Conservation (phyloP, 257 asterid species). For the Leonotis leonurus region DNA sequence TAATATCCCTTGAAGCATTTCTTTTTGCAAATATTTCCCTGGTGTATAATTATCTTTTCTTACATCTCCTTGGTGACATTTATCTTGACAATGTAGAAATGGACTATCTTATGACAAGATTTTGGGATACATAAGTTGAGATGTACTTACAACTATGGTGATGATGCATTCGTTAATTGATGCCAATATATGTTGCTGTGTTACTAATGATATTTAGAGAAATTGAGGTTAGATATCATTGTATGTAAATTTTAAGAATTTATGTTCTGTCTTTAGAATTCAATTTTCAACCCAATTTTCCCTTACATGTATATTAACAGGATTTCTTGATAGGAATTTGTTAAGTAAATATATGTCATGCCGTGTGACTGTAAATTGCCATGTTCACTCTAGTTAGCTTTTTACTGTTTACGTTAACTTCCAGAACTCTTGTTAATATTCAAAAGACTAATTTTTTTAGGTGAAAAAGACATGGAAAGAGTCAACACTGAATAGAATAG, state of each 20-base stretch:
- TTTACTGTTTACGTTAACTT: conserved; percentile 4
- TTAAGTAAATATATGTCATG: background rate
- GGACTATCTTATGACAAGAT: background rate
- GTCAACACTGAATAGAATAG: conserved; percentile 81
- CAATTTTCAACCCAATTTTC: background rate
- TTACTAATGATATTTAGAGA: background rate
- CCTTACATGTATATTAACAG: background rate
- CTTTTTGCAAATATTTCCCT: background rate
- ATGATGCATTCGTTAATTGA: background rate
- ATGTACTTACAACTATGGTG: conserved; percentile 1
- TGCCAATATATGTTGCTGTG: background rate
- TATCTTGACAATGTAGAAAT: conserved; percentile 3
- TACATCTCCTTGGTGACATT: background rate
- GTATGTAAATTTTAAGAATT: background rate
- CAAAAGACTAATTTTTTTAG: conserved; percentile 36
- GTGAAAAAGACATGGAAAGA: conserved; percentile 95
- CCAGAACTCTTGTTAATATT: conserved; percentile 9
- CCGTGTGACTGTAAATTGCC: background rate
- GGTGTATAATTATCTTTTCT: conserved; percentile 9
- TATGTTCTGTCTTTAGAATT: background rate
- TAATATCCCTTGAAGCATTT: conserved; percentile 1
- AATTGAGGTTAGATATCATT: background rate
- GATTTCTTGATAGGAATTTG: background rate
- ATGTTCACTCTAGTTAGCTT: conserved; percentile 1
- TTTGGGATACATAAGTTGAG: background rate